These are phyloP conservation scores for Paraconiothyrium sp. DNA, from an alignment of 2,329 filamentous ascomycete species.

Conservation along the genomic window DNA sequence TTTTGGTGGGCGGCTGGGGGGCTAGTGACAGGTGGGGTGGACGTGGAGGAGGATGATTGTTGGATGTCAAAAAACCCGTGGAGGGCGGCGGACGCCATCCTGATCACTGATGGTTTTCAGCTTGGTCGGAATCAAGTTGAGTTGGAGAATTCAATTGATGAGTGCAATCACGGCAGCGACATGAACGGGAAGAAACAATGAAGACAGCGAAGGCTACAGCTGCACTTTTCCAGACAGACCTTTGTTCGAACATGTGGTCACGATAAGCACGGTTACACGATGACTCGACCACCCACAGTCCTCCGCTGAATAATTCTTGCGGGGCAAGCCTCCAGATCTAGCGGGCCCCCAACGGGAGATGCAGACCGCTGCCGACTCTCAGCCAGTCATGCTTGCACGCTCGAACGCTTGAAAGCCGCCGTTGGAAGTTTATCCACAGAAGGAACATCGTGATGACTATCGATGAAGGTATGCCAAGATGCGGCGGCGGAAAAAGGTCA, in stretches of 20 bases:
- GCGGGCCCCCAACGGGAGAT: slow-evolving; percentile 15
- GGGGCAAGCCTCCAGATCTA: slow-evolving; percentile 13
- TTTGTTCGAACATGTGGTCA: slow-evolving; percentile 8
- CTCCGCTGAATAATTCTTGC: slow-evolving; percentile 39
- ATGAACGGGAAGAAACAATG: not conserved
- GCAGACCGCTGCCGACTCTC: slow-evolving; percentile 19
- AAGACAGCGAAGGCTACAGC: not conserved
- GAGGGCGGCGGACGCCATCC: slow-evolving; percentile 49
- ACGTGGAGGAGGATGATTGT: slow-evolving; percentile 1
- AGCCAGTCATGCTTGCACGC: not conserved
- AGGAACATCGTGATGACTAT: not conserved
- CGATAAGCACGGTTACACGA: slow-evolving; percentile 13
- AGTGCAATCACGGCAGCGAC: not conserved
- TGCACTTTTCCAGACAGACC: not conserved
- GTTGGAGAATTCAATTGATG: not conserved
- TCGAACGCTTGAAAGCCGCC: not conserved
- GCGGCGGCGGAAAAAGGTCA: not conserved
- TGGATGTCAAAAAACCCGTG: slow-evolving; percentile 57
- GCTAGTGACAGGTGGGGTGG: slow-evolving; percentile 41
- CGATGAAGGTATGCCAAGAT: not conserved
- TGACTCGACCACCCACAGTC: slow-evolving; percentile 22
- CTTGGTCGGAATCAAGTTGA: not conserved
- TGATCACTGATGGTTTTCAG: slow-evolving; percentile 13
- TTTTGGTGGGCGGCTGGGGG: slow-evolving; percentile 51
- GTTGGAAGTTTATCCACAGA: not conserved